Conservation (phyloP, 441 rosid species). For the Populus hybrid region DNA sequence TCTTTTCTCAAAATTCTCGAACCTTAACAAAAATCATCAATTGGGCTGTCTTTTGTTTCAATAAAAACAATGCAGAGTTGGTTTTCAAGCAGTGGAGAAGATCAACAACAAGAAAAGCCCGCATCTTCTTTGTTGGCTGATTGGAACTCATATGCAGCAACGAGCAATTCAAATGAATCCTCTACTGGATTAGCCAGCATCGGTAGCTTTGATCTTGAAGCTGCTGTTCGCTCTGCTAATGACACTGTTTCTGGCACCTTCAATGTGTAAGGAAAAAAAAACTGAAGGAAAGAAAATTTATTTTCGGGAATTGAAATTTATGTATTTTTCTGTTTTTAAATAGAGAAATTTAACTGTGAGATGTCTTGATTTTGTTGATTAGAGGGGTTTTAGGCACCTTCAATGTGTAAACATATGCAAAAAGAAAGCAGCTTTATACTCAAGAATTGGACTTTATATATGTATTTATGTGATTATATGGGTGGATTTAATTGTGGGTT, state of each 20-base stretch:
- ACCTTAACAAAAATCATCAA: background rate
- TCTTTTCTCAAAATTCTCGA: background rate
- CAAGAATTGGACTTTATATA: background rate
- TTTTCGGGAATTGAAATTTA: background rate
- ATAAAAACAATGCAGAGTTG: constrained; percentile 54
- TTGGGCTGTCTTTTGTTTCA: background rate
- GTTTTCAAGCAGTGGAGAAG: constrained; percentile 55
- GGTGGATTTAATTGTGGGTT: background rate
- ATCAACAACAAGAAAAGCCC: constrained; percentile 37
- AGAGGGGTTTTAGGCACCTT: background rate
- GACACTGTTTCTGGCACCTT: constrained; percentile 84
- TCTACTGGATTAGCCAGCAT: constrained; percentile 28
- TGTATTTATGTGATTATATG: background rate
- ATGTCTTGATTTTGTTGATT: background rate
- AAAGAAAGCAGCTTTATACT: background rate
- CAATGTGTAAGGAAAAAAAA: constrained; percentile 53
- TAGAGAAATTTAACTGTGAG: background rate
- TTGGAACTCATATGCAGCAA: constrained; percentile 80
- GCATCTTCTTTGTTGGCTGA: constrained; percentile 66
- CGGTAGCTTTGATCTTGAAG: constrained; percentile 70
- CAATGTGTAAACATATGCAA: background rate
- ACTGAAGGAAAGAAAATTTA: background rate
- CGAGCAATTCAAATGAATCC: constrained; percentile 43
- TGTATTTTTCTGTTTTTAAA: background rate
- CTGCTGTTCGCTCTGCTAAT: constrained; percentile 82